Percentiles rank a stretch among this genome's conserved stretches.
Conservation (phyloP, 345 rosid species). For the Rhodomyrtus tomentosa region DNA sequence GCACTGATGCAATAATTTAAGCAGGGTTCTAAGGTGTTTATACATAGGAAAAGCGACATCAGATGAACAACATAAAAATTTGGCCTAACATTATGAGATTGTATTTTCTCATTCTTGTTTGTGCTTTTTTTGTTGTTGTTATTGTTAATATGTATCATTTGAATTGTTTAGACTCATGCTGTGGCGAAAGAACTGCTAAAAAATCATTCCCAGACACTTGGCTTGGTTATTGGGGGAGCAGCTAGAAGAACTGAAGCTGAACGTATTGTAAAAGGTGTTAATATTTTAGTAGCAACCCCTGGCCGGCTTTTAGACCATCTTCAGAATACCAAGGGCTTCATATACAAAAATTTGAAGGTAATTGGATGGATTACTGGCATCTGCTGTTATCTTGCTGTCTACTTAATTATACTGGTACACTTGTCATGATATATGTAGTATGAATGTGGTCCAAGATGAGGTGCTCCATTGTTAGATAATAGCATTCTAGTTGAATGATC, state of each 20-base stretch:
- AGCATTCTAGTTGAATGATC: neutral
- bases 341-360: slow-evolving; percentile 84
- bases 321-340: slow-evolving; percentile 81
- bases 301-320: slow-evolving; percentile 97
- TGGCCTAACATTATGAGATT: neutral
- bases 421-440: neutral
- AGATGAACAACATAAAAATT: neutral
- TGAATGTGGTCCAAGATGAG: neutral
- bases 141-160: neutral
- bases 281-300: slow-evolving; percentile 92
- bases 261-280: slow-evolving; percentile 67
- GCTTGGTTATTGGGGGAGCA: slow-evolving; percentile 89
- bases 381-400: neutral
- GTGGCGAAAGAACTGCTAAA: slow-evolving; percentile 90
- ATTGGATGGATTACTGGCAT: neutral
- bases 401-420: neutral
- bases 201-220: slow-evolving; percentile 75
- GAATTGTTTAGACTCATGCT: slow-evolving; percentile 58
- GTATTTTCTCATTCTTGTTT: neutral
- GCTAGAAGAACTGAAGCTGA: slow-evolving; percentile 79
- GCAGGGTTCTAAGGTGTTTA: neutral
- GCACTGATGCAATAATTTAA: neutral
- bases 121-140: neutral
- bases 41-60: neutral
- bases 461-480: neutral